These are phyloP conservation scores for Blastobotrys attinorum DNA, from an alignment of 805 yeast genomes.

Conservation along the genomic window DNA sequence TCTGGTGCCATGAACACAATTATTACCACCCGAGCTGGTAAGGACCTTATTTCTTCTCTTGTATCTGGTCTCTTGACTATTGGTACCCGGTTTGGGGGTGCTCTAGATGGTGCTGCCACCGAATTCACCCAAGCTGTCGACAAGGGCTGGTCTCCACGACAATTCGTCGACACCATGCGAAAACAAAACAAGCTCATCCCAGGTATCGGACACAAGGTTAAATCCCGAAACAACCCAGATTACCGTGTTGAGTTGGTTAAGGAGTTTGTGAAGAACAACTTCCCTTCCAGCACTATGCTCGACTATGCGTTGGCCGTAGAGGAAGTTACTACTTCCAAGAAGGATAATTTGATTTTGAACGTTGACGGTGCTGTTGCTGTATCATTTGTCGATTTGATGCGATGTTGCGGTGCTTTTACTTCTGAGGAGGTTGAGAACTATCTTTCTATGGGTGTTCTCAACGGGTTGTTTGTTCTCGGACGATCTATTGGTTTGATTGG, in stretches of 20 bases:
- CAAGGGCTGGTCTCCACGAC: slow-evolving; percentile 38
- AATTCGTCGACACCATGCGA: slow-evolving; percentile 40
- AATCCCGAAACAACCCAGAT: slow-evolving; percentile 41
- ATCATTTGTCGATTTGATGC: slow-evolving; percentile 36
- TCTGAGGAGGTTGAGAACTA: slow-evolving; percentile 38
- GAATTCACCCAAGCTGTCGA: slow-evolving; percentile 39
- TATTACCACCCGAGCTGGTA: slow-evolving; percentile 41
- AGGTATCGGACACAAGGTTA: slow-evolving; percentile 41
- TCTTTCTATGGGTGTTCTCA: slow-evolving; percentile 38
- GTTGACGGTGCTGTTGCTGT: slow-evolving; percentile 42
- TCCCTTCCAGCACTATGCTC: slow-evolving; percentile 35
- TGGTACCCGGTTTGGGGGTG: slow-evolving; percentile 41
- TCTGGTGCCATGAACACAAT: slow-evolving; percentile 42
- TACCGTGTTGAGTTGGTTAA: slow-evolving; percentile 41
- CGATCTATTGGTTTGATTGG: slow-evolving; percentile 41
- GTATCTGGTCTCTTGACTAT: slow-evolving; percentile 39
- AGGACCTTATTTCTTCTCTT: slow-evolving; percentile 38
- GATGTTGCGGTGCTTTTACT: slow-evolving; percentile 38
- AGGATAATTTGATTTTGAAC: slow-evolving; percentile 38
- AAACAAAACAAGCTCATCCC: slow-evolving; percentile 41
- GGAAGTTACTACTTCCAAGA: slow-evolving; percentile 42
- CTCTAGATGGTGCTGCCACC: slow-evolving; percentile 40
- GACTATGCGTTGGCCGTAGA: slow-evolving; percentile 42
- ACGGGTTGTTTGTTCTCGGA: slow-evolving; percentile 39
- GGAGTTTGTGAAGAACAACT: slow-evolving; percentile 37